Percentiles rank a stretch among this genome's conserved stretches.
Evolutionary conservation across 345 rosid species (phyloP).

Genomic region (Streptanthus diversifolius): DNA sequence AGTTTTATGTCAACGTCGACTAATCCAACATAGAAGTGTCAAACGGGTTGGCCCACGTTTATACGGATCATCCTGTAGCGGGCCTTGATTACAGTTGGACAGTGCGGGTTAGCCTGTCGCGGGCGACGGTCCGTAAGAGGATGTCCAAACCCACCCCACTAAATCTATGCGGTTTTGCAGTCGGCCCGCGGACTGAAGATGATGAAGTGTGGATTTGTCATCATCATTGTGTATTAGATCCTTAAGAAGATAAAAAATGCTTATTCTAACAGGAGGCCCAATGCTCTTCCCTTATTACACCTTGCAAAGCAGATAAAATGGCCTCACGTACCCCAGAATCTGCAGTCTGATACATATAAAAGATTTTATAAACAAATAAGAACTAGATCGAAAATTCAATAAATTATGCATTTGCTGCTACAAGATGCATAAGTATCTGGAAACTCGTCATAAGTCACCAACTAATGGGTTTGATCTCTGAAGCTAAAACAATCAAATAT

Average conservation of each 20-base stretch:
- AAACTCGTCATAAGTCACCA: constrained; percentile 82
- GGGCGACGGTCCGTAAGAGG: no score
- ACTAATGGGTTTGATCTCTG: constrained; percentile 94
- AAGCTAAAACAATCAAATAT: no score
- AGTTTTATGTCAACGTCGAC: constrained; percentile 8
- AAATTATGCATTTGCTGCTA: neutral
- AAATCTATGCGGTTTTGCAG: no score
- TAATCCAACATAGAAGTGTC: no score
- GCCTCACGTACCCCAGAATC: constrained; percentile 90
- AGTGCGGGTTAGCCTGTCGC: no score
- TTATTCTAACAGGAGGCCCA: constrained; percentile 55
- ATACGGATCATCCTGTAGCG: no score
- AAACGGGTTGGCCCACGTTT: no score
- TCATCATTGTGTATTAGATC: constrained; percentile 74
- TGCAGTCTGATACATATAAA: constrained; percentile 47
- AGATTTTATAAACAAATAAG: neutral
- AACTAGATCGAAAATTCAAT: neutral
- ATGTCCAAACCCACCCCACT: no score
- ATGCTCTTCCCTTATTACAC: constrained; percentile 83
- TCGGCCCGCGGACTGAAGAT: no score
- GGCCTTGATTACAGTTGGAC: no score
- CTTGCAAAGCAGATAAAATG: constrained; percentile 82
- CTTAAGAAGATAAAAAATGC: constrained; percentile 50
- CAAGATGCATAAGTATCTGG: constrained; percentile 47
- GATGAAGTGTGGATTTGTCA: no score